These are phyloP conservation scores for Teunomyces gatunensis DNA, from an alignment of 805 yeast genomes.

Conservation along the genomic window DNA sequence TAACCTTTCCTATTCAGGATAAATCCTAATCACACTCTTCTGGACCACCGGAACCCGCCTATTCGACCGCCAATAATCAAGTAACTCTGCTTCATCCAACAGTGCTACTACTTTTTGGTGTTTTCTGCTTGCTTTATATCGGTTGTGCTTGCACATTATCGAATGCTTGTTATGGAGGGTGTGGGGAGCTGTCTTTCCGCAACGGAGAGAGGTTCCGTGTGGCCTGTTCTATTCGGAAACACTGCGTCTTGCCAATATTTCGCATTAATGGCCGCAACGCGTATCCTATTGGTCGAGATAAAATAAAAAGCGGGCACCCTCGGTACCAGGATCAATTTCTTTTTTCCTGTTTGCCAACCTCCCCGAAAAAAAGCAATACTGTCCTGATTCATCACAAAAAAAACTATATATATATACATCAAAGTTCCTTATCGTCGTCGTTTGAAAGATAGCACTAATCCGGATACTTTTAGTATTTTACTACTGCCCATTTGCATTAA, in stretches of 20 bases:
- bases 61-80: no score
- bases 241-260: not conserved
- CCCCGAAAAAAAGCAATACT: not conserved
- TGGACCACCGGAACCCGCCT: not conserved
- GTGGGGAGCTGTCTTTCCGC: slow-evolving; percentile 2
- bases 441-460: not conserved
- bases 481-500: slow-evolving; percentile 1
- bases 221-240: slow-evolving; percentile 1
- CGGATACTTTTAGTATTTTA: slow-evolving; percentile 1
- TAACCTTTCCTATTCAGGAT: not conserved
- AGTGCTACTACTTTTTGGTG: no score
- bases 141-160: not conserved
- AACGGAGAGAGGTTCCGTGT: not conserved
- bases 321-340: not conserved
- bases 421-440: slow-evolving; percentile 1
- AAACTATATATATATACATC: not conserved
- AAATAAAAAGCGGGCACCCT: not conserved
- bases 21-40: not conserved
- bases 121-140: not conserved
- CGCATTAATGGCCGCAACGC: not conserved
- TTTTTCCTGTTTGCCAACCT: not conserved
- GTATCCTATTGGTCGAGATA: not conserved
- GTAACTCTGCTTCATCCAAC: no score
- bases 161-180: not conserved
- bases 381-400: not conserved